phyloP scores from a whole-genome alignment of 2,329 filamentous ascomycete species.

The Pseudonectria buxi region DNA sequence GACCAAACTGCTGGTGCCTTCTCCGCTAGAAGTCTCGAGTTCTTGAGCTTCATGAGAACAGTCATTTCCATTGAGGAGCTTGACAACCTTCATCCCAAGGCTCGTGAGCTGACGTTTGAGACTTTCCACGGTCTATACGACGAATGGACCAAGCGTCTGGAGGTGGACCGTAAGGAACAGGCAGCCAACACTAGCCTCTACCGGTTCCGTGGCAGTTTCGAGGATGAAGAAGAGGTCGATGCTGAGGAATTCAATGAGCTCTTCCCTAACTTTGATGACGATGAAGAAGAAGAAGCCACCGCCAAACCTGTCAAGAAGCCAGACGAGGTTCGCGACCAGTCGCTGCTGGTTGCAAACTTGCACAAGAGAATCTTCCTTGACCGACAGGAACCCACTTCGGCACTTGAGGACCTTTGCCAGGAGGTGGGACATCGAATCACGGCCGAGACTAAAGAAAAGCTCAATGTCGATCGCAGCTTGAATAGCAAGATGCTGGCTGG shows the following conservation, averaged over 20 bases:
- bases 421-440: conserved; percentile 34
- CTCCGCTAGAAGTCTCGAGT: conserved; percentile 33
- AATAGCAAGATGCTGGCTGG: conserved; percentile 57
- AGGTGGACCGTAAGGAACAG: conserved; percentile 67
- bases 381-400: conserved; percentile 32
- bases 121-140: conserved; percentile 68
- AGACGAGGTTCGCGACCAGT: conserved; percentile 45
- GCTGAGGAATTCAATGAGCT: conserved; percentile 70
- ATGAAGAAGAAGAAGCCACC: conserved; percentile 35
- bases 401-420: conserved; percentile 39
- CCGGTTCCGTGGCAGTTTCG: conserved; percentile 69
- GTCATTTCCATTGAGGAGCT: conserved; percentile 42
- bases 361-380: conserved; percentile 50
- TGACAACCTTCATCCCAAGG: conserved; percentile 30
- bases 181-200: conserved; percentile 72
- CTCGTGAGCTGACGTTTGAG: conserved; percentile 53
- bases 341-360: conserved; percentile 53
- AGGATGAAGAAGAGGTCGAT: conserved; percentile 69
- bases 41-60: conserved; percentile 30
- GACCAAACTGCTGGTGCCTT: conserved; percentile 13
- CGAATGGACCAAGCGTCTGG: conserved; percentile 72
- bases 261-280: conserved; percentile 70
- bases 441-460: conserved; percentile 20
- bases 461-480: conserved; percentile 27
- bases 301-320: conserved; percentile 23